Conservation (phyloP, 2,329 filamentous ascomycete species). For the Arthroderma sp. region DNA sequence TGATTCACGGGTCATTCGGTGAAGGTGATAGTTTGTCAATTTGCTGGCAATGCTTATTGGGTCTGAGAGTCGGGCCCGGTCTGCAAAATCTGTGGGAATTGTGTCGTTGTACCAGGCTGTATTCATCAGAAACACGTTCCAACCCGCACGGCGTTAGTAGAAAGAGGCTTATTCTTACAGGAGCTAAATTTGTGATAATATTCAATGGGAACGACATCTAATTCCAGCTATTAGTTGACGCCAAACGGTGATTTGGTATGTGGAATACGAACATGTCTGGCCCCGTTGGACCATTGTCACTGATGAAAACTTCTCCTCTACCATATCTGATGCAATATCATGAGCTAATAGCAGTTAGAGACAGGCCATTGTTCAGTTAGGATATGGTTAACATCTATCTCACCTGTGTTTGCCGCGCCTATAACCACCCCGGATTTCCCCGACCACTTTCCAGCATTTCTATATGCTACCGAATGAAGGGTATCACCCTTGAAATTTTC, state of each 20-base stretch:
- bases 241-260: background rate
- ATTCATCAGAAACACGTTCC: background rate
- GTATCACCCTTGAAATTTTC: conserved; percentile 25
- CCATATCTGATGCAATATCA: conserved; percentile 38
- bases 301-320: conserved; percentile 27
- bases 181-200: conserved; percentile 9
- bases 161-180: conserved; percentile 6
- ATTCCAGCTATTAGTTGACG: background rate
- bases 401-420: conserved; percentile 36
- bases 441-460: conserved; percentile 19
- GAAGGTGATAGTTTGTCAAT: conserved; percentile 20
- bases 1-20: conserved; percentile 19
- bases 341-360: conserved; percentile 16
- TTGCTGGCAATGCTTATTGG: conserved; percentile 16
- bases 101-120: conserved; percentile 13
- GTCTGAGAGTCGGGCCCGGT: conserved; percentile 13
- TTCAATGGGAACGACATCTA: conserved; percentile 13
- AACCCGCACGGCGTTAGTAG: background rate
- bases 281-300: conserved; percentile 37
- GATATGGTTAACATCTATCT: too few species aligned
- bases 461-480: conserved; percentile 25
- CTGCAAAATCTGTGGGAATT: conserved; percentile 12
- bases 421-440: conserved; percentile 35
- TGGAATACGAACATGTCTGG: conserved; percentile 22
- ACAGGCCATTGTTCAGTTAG: too few species aligned